These are phyloP conservation scores for Kodamaea hsintzibuensis DNA, from an alignment of 805 yeast species.

Conservation along the genomic window DNA sequence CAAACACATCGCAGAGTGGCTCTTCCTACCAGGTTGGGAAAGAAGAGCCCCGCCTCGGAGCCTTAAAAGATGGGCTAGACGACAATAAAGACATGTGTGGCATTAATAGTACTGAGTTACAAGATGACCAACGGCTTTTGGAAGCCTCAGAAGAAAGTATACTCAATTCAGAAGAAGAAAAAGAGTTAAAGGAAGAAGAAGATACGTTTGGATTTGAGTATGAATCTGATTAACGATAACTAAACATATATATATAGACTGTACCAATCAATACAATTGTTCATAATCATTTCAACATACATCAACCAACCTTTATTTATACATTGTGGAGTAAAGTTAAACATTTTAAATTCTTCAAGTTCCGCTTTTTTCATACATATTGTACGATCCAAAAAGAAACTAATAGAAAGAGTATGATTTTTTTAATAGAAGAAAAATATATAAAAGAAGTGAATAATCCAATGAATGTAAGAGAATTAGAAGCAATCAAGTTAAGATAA, in stretches of 20 bases:
- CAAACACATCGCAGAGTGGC: too few relatives aligned
- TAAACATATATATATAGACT: too few relatives aligned
- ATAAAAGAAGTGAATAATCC: background rate
- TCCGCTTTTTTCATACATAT: background rate
- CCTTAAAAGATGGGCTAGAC: too few relatives aligned
- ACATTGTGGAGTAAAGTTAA: too few relatives aligned
- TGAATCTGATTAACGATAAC: constrained; percentile 6
- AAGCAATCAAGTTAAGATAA: background rate
- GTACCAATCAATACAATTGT: too few relatives aligned
- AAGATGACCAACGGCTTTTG: background rate
- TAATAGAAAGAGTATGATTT: background rate
- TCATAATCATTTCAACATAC: too few relatives aligned
- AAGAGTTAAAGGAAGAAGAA: constrained; percentile 17
- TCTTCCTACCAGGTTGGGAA: too few relatives aligned
- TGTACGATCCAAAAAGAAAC: constrained; percentile 4
- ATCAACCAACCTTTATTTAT: too few relatives aligned
- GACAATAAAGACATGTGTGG: too few relatives aligned
- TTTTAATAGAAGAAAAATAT: background rate
- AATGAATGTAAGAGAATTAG: background rate
- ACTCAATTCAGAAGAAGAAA: constrained; percentile 9
- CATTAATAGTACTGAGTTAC: too few relatives aligned
- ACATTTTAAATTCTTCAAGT: too few relatives aligned
- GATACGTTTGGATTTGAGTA: constrained; percentile 21
- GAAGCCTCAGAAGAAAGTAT: background rate
- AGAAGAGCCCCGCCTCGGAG: too few relatives aligned